A percentile compares a stretch with the other conserved stretches of the same genome.
These are phyloP conservation scores for Amanita rubescens DNA, from an alignment of 768 basidiomycete genomes.

Conservation along the genomic window DNA sequence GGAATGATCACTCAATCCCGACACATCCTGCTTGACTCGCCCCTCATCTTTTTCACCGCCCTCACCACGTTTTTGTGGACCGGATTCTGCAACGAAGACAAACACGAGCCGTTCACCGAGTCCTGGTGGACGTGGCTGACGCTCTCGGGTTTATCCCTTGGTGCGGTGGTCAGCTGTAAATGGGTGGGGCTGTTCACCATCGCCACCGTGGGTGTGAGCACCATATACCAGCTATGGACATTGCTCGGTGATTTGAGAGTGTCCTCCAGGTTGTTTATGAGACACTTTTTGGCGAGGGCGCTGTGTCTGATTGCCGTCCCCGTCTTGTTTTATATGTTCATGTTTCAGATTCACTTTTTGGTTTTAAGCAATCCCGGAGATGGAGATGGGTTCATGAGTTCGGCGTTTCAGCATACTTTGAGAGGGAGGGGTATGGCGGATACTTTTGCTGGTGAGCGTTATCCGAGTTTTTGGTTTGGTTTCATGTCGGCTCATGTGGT, in stretches of 20 bases:
- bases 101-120: slow-evolving; percentile 71
- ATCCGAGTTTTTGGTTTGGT: background rate
- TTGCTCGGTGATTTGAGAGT: slow-evolving; percentile 84
- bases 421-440: slow-evolving; percentile 86
- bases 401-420: slow-evolving; percentile 96
- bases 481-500: background rate
- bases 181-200: slow-evolving; percentile 99
- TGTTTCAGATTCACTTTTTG: slow-evolving; percentile 94
- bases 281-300: slow-evolving; percentile 86
- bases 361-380: slow-evolving; percentile 88
- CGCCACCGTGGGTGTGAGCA: slow-evolving; percentile 84
- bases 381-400: slow-evolving; percentile 99
- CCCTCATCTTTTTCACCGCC: slow-evolving; percentile 97
- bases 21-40: slow-evolving; percentile 95
- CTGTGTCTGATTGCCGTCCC: slow-evolving; percentile 86
- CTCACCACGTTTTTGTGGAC: slow-evolving; percentile 83
- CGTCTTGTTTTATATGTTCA: slow-evolving; percentile 85
- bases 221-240: slow-evolving; percentile 80
- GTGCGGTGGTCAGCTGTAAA: slow-evolving; percentile 90
- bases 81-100: slow-evolving; percentile 89
- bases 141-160: slow-evolving; percentile 82
- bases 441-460: slow-evolving; percentile 71
- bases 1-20: slow-evolving; percentile 93
- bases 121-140: slow-evolving; percentile 92
- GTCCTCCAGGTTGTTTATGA: slow-evolving; percentile 63